These are phyloP conservation scores for Lagenaria siceraria DNA, from an alignment of 306 rosid species.

Conservation along the genomic window DNA sequence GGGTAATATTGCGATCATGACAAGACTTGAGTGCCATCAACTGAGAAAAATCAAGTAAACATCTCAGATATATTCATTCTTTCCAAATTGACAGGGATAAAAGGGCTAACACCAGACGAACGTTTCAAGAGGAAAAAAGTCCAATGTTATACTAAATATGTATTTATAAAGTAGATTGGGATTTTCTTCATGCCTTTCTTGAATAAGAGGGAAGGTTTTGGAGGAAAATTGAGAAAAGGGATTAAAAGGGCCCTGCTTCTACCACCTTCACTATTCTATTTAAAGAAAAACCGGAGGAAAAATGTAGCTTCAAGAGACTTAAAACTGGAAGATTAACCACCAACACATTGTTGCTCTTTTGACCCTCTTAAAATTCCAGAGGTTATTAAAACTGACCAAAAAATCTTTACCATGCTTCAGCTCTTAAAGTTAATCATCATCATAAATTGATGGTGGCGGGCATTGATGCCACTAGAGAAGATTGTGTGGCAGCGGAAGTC, in stretches of 20 bases:
- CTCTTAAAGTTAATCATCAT: background rate
- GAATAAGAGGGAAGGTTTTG: background rate
- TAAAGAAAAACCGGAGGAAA: background rate
- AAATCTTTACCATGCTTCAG: background rate
- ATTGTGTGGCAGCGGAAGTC: background rate
- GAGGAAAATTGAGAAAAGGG: background rate
- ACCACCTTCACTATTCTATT: background rate
- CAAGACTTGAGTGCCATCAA: constrained; percentile 80
- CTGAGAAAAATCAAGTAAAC: constrained; percentile 24
- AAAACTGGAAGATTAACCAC: background rate
- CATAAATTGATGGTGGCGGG: background rate
- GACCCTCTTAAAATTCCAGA: background rate
- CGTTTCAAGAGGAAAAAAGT: background rate
- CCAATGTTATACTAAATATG: background rate
- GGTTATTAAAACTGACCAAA: background rate
- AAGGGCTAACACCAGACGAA: background rate
- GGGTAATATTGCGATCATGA: constrained; percentile 88
- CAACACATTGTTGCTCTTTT: background rate
- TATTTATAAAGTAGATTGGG: background rate
- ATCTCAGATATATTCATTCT: background rate
- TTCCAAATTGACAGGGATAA: background rate
- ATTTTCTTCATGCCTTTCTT: background rate
- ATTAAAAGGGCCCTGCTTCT: background rate
- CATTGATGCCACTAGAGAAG: background rate
- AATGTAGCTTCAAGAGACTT: background rate